Evolutionary conservation across 1,284 basidiomycete species (phyloP).

Genomic region (Irpex sp.): DNA sequence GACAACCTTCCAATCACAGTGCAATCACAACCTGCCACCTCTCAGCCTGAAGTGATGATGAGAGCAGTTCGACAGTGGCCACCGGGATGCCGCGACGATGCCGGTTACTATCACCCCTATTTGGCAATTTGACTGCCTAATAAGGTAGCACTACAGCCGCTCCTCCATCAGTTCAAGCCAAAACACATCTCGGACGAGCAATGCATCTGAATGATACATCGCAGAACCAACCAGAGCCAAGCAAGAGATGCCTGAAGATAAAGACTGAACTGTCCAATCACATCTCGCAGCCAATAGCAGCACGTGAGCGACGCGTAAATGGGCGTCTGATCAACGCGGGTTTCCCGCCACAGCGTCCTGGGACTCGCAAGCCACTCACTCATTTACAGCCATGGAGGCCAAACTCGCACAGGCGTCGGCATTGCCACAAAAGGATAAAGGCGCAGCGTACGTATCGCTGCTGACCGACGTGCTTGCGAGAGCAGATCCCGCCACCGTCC

Average conservation of each 20-base stretch:
- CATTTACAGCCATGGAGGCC: slow-evolving; percentile 44
- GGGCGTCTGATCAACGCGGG: slow-evolving; percentile 8
- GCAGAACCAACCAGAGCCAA: background rate
- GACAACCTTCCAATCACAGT: too few relatives aligned
- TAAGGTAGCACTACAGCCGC: background rate
- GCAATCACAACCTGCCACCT: too few relatives aligned
- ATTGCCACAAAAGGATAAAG: slow-evolving; percentile 80
- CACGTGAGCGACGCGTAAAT: slow-evolving; percentile 13
- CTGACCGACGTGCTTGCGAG: slow-evolving; percentile 52
- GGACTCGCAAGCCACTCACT: background rate
- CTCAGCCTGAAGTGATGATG: too few relatives aligned
- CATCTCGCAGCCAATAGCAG: slow-evolving; percentile 1
- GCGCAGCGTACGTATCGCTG: slow-evolving; percentile 63
- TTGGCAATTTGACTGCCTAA: background rate
- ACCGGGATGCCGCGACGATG: background rate
- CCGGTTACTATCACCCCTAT: slow-evolving; percentile 7
- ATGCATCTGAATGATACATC: background rate
- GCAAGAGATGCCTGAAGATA: background rate
- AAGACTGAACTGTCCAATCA: background rate
- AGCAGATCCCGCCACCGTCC: slow-evolving; percentile 38
- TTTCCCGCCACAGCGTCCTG: background rate
- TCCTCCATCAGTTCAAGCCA: background rate
- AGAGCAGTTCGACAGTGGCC: background rate
- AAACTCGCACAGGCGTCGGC: slow-evolving; percentile 56
- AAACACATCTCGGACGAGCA: background rate